These are phyloP conservation scores for Tolypocladium endophyticum DNA, from an alignment of 2,329 filamentous ascomycete genomes.

Conservation along the genomic window DNA sequence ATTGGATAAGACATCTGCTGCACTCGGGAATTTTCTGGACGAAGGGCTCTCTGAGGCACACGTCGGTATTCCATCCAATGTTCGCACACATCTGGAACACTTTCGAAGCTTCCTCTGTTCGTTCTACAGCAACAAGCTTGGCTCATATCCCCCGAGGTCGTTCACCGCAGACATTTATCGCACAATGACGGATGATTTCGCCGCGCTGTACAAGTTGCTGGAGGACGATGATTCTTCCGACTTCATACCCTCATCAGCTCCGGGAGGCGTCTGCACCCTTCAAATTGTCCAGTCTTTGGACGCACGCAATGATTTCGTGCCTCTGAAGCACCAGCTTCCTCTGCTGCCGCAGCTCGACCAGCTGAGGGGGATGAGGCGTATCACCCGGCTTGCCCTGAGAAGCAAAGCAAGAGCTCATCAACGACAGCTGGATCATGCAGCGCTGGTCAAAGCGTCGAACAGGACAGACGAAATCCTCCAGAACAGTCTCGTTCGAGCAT, in stretches of 20 bases:
- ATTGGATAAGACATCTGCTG: constrained; percentile 44
- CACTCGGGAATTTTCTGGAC: constrained; percentile 58
- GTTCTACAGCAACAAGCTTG: constrained; percentile 57
- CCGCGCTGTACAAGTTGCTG: constrained; percentile 59
- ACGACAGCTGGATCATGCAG: constrained; percentile 38
- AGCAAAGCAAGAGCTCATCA: constrained; percentile 36
- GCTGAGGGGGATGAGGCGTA: constrained; percentile 18
- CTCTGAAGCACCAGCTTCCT: constrained; percentile 57
- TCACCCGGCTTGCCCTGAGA: constrained; percentile 29
- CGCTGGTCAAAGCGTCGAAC: constrained; percentile 42
- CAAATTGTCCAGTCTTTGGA: constrained; percentile 62
- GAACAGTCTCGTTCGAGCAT: constrained; percentile 56
- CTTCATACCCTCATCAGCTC: constrained; percentile 40
- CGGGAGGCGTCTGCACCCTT: constrained; percentile 59
- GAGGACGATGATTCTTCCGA: constrained; percentile 47
- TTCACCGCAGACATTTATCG: constrained; percentile 37
- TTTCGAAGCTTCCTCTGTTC: constrained; percentile 60
- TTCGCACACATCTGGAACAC: constrained; percentile 57
- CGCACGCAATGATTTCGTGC: constrained; percentile 41
- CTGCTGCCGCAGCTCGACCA: constrained; percentile 43
- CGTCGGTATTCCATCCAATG: constrained; percentile 51
- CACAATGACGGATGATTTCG: constrained; percentile 59
- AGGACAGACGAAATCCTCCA: constrained; percentile 24
- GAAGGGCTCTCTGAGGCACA: constrained; percentile 58
- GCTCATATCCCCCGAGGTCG: constrained; percentile 57